These are phyloP conservation scores for Ascoidea rubescens DNA, from an alignment of 805 yeast genomes.

Conservation along the genomic window DNA sequence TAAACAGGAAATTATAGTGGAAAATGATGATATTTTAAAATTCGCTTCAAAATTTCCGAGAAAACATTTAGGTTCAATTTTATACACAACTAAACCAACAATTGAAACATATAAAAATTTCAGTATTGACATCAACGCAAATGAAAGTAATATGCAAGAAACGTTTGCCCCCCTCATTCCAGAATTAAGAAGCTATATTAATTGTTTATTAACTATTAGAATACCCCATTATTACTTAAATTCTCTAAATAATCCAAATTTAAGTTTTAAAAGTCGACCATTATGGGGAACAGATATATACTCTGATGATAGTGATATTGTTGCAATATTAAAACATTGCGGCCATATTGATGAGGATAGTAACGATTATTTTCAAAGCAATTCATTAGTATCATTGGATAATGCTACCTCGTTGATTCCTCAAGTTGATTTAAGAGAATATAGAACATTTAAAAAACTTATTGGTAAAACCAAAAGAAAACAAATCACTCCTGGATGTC, in stretches of 20 bases:
- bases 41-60: slow-evolving; percentile 29
- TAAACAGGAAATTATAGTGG: slow-evolving; percentile 17
- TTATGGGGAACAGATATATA: slow-evolving; percentile 91
- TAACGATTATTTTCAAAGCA: slow-evolving; percentile 1
- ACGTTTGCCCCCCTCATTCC: slow-evolving; percentile 17
- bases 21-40: slow-evolving; percentile 25
- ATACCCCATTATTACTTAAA: slow-evolving; percentile 16
- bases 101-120: slow-evolving; percentile 20
- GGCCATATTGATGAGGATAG: slow-evolving; percentile 40
- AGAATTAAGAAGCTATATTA: slow-evolving; percentile 25
- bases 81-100: slow-evolving; percentile 46
- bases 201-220: slow-evolving; percentile 20
- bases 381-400: too few relatives aligned
- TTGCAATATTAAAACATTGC: slow-evolving; percentile 60
- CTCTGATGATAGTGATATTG: slow-evolving; percentile 85
- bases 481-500: slow-evolving; percentile 28
- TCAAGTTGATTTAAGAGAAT: slow-evolving; percentile 11
- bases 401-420: too few relatives aligned
- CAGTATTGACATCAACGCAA: neutral
- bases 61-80: slow-evolving; percentile 35
- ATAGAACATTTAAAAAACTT: slow-evolving; percentile 1
- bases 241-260: slow-evolving; percentile 4
- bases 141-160: slow-evolving; percentile 1
- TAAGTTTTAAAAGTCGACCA: slow-evolving; percentile 1
- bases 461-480: slow-evolving; percentile 7